These are phyloP conservation scores for Acanthamoeba polyphaga DNA, from an alignment of 208 protist species.

Conservation along the genomic window DNA sequence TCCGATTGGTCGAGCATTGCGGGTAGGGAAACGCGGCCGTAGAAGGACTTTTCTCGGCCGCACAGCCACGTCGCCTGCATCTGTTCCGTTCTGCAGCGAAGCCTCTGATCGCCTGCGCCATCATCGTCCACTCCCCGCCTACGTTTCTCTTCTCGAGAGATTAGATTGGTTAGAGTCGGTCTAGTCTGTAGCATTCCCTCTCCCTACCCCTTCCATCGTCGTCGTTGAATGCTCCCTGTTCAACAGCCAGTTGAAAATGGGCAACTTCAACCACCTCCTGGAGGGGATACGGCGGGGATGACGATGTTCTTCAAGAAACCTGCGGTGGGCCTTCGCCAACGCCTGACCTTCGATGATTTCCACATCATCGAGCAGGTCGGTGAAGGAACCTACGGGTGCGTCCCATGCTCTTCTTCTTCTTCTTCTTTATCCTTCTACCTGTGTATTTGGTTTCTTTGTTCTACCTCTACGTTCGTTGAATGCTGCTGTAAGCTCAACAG, in stretches of 20 bases:
- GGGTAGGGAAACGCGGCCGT: neutral
- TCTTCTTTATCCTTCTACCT: no score
- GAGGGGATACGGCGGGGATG: slow-evolving; percentile 10
- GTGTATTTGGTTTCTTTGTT: no score
- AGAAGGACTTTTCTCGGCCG: neutral
- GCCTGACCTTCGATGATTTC: slow-evolving; percentile 18
- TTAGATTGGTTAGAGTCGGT: neutral
- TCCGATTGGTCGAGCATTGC: neutral
- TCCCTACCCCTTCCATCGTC: neutral
- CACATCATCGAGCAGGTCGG: slow-evolving; percentile 35
- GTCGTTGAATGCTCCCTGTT: slow-evolving; percentile 38
- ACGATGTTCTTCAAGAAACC: neutral
- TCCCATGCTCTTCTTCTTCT: neutral
- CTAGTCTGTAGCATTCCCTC: neutral
- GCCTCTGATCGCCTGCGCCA: neutral
- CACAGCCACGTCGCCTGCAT: neutral
- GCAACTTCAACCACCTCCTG: neutral
- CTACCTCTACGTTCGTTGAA: no score
- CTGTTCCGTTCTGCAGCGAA: slow-evolving; percentile 22
- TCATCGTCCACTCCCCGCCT: neutral
- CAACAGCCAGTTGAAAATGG: slow-evolving; percentile 21
- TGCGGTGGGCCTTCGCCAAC: neutral
- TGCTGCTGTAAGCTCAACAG: no score
- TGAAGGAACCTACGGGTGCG: slow-evolving; percentile 62
- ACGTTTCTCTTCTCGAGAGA: neutral